A percentile compares a stretch with the other conserved stretches of the same genome.
Conservation (phyloP, 495 filamentous ascomycete species). For the Parathielavia hyrcaniae region DNA sequence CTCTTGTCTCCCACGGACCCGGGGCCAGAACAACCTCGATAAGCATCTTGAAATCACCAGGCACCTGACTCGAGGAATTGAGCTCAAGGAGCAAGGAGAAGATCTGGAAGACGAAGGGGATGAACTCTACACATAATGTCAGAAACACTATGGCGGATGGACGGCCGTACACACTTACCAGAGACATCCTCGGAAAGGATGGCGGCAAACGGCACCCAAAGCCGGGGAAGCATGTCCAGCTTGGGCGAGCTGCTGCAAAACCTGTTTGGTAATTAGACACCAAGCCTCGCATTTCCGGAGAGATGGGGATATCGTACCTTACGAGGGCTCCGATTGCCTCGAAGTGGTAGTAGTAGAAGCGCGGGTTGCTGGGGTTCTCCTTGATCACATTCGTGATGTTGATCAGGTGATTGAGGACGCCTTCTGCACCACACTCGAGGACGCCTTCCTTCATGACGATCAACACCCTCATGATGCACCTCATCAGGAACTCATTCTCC, state of each 20-base stretch:
- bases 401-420: slow-evolving; percentile 68
- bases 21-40: slow-evolving; percentile 69
- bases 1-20: slow-evolving; percentile 76
- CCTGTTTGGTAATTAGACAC: slow-evolving; percentile 35
- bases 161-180: slow-evolving; percentile 42
- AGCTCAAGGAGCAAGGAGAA: slow-evolving; percentile 82
- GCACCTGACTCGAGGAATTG: slow-evolving; percentile 64
- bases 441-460: slow-evolving; percentile 82
- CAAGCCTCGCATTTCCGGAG: not conserved
- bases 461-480: slow-evolving; percentile 93
- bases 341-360: slow-evolving; percentile 98
- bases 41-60: slow-evolving; percentile 69
- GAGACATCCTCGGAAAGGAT: slow-evolving; percentile 75
- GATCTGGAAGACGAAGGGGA: slow-evolving; percentile 94
- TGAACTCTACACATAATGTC: slow-evolving; percentile 60
- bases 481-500: slow-evolving; percentile 98
- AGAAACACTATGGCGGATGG: slow-evolving; percentile 11
- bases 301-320: slow-evolving; percentile 41
- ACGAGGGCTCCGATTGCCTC: slow-evolving; percentile 95
- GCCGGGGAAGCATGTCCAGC: slow-evolving; percentile 63
- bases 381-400: slow-evolving; percentile 83
- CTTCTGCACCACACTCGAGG: slow-evolving; percentile 58
- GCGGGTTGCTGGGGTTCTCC: slow-evolving; percentile 90
- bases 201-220: slow-evolving; percentile 70
- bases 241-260: slow-evolving; percentile 63